Conservation (phyloP, 371 early-diverging fungal species). For the Zychaea mexicana region DNA sequence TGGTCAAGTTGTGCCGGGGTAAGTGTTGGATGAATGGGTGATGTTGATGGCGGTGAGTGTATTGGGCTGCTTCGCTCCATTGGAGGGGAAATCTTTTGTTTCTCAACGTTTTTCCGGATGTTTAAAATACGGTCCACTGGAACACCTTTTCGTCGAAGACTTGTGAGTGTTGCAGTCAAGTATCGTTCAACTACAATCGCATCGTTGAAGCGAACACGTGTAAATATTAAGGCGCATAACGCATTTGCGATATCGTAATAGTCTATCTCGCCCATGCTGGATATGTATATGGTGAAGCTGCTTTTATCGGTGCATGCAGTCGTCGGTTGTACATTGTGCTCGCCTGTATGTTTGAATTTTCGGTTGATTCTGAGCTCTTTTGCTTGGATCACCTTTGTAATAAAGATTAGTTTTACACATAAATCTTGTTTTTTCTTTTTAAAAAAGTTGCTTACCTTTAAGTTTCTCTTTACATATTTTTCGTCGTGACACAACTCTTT, state of each 20-base stretch:
- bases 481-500: slow-evolving; percentile 54
- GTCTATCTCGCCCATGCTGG: slow-evolving; percentile 65
- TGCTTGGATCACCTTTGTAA: slow-evolving; percentile 45
- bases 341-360: slow-evolving; percentile 61
- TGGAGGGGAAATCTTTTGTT: too few relatives aligned
- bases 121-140: slow-evolving; percentile 89
- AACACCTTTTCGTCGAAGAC: slow-evolving; percentile 75
- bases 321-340: slow-evolving; percentile 61
- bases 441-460: slow-evolving; percentile 33
- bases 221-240: slow-evolving; percentile 61
- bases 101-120: slow-evolving; percentile 42
- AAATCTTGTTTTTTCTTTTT: neutral
- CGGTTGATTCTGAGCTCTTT: slow-evolving; percentile 62
- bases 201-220: slow-evolving; percentile 66
- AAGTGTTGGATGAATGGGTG: slow-evolving; percentile 15
- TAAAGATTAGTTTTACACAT: neutral
- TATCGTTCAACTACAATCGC: slow-evolving; percentile 66
- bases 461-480: slow-evolving; percentile 52
- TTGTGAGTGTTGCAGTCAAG: slow-evolving; percentile 62
- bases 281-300: slow-evolving; percentile 64
- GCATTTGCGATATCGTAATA: slow-evolving; percentile 81
- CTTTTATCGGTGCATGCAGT: slow-evolving; percentile 66
- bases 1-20: slow-evolving; percentile 33
- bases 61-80: too few relatives aligned
- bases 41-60: neutral